Base-by-base conservation (phyloP, 2,329 filamentous ascomycete genomes). In the Ambrosiella beaveri region DNA sequence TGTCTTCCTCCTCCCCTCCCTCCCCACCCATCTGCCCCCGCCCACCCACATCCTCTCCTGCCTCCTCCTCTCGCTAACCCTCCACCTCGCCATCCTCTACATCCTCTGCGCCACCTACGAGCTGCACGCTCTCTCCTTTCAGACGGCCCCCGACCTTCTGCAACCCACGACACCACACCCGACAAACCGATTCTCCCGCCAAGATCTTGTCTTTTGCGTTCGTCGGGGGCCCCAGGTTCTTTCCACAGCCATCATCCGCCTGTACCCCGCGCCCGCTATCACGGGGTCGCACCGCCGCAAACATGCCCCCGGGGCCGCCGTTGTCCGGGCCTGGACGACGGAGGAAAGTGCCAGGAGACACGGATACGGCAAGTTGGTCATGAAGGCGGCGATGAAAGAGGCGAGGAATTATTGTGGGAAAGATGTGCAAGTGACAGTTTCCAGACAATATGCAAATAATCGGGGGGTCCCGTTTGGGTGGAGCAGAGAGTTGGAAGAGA, bases 291-390 rank as follows among this genome's bases (percentile, higher is more conserved):
- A 12, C 36, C n/a, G 39, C 17, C 47, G 49, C 19, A 37, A 50
- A 35, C 37, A 45, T 1, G 49, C 58, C 11, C 55, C 58, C 40
- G 84, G 84, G 56, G 78, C 77, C 62, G 86, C 83, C 7, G 73
- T 88, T 53, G 83, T 95, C 59, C 79, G 86, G 36, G 88, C 86
- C 1, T 95, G 89, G 88, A 91, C 88, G 1, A 86, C 88, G 1
- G 76, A 76, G 66, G 70, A 82, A 55, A 74, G 75, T 63, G 88
- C 88, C 68, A 77, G 89, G 35, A 74, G 79, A 38, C 79, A 80
- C 62, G 88, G 88, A 0, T 74, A 94, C 27, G 89, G 88, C 2
- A 75, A 73, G 45, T 83, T 82, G 38, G 70, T 95, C 64, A 73
- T 95, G 53, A 78, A 84, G 63, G 84, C 86, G 64, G 87, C 85